Percentiles rank a stretch among this genome's conserved stretches.
These are phyloP conservation scores for Kodamaea fungicola DNA, from an alignment of 1,139 yeast species.

Conservation along the genomic window DNA sequence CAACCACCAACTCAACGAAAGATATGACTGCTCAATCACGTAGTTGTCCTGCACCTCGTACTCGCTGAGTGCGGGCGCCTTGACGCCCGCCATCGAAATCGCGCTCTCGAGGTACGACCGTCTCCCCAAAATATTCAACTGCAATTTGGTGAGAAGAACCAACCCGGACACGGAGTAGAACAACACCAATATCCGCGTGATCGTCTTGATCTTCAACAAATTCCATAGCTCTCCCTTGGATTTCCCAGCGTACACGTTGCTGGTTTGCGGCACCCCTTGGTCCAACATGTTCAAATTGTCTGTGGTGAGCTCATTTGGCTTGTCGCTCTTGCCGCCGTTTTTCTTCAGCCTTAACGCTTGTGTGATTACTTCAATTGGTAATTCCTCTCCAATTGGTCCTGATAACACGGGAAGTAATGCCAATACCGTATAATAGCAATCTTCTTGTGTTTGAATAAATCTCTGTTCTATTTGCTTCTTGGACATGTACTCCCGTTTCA, in stretches of 20 bases:
- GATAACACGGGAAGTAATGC: constrained; percentile 79
- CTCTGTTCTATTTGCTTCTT: constrained; percentile 67
- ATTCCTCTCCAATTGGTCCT: constrained; percentile 55
- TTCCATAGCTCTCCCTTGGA: constrained; percentile 83
- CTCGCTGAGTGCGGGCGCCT: constrained; percentile 14
- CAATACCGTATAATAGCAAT: constrained; percentile 79
- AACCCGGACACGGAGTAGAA: constrained; percentile 68
- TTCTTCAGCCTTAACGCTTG: constrained; percentile 66
- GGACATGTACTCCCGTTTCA: constrained; percentile 72
- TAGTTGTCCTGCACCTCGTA: constrained; percentile 33
- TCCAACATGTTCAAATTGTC: constrained; percentile 39
- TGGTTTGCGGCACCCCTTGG: constrained; percentile 21
- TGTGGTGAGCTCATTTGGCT: constrained; percentile 28
- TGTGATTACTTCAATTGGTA: constrained; percentile 74
- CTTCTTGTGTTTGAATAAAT: constrained; percentile 89
- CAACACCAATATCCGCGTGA: constrained; percentile 71
- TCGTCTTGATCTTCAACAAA: constrained; percentile 69
- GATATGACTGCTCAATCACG: constrained; percentile 73
- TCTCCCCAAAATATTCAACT: constrained; percentile 84
- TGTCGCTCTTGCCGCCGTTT: constrained; percentile 22
- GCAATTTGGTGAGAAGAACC: constrained; percentile 75
- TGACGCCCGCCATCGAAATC: constrained; percentile 55
- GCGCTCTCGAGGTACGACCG: constrained; percentile 81
- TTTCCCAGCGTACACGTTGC: constrained; percentile 32
- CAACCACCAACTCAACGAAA: constrained; percentile 93